A percentile compares a stretch with the other conserved stretches of the same genome.
These are phyloP conservation scores for Thielaviopsis populi DNA, from an alignment of 2,329 filamentous ascomycete genomes.

Conservation along the genomic window DNA sequence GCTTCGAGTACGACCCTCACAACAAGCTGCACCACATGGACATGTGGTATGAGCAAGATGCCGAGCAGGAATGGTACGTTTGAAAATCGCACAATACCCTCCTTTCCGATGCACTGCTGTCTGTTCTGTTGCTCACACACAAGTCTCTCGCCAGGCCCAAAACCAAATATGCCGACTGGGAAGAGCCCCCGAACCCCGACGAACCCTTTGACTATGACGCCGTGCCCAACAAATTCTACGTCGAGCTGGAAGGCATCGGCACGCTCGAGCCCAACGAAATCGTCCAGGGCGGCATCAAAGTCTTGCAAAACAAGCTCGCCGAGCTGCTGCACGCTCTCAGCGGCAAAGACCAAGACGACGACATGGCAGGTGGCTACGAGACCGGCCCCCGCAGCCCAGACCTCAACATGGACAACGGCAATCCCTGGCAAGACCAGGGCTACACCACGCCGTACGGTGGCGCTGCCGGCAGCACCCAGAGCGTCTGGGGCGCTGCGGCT, in stretches of 20 bases:
- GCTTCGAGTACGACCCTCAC: conserved; percentile 95
- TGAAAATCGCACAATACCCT: not conserved
- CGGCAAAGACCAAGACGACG: conserved; percentile 32
- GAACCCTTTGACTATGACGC: conserved; percentile 87
- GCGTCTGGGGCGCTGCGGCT: conserved; percentile 44
- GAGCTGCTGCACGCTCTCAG: conserved; percentile 53
- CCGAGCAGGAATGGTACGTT: conserved; percentile 68
- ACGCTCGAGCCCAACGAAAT: conserved; percentile 81
- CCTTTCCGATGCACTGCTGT: too few species aligned
- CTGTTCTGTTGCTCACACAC: conserved; percentile 17
- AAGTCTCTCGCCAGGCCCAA: conserved; percentile 46
- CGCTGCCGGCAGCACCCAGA: conserved; percentile 36
- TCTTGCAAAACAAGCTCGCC: conserved; percentile 81
- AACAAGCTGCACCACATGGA: conserved; percentile 89
- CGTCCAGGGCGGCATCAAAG: conserved; percentile 73
- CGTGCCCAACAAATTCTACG: conserved; percentile 72
- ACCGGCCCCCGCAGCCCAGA: conserved; percentile 53
- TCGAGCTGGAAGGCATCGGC: conserved; percentile 80
- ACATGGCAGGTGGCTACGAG: conserved; percentile 31
- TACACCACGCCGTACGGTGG: conserved; percentile 55
- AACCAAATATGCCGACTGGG: conserved; percentile 64
- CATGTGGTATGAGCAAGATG: conserved; percentile 81
- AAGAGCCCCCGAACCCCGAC: conserved; percentile 64
- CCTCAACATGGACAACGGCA: conserved; percentile 42
- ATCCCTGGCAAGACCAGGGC: conserved; percentile 46